A percentile compares a stretch with the other conserved stretches of the same genome.
Evolutionary conservation across 495 filamentous ascomycete genomes (phyloP).

Genomic region (Physcia stellaris): DNA sequence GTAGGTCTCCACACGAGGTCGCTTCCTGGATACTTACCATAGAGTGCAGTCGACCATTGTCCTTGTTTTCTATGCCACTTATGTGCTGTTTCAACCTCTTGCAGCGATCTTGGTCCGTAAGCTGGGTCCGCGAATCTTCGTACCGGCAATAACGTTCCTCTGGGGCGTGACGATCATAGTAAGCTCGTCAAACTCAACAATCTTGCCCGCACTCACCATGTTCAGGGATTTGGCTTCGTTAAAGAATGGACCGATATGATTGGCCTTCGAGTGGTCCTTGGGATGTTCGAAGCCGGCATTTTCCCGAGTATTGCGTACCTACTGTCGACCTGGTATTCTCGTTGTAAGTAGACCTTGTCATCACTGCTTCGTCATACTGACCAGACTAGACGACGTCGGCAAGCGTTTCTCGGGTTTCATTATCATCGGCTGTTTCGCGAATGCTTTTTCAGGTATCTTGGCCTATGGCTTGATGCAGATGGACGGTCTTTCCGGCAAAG

Average conservation of each 20-base stretch:
- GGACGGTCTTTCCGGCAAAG: conserved; percentile 29
- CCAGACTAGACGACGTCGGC: conserved; percentile 38
- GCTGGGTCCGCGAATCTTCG: conserved; percentile 43
- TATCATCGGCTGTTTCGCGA: conserved; percentile 46
- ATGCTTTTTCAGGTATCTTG: conserved; percentile 47
- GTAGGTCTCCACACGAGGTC: conserved; percentile 6
- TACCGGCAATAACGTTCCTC: conserved; percentile 37
- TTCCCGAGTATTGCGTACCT: conserved; percentile 9
- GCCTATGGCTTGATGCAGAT: conserved; percentile 53
- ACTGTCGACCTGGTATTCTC: conserved; percentile 6
- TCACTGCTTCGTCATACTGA: background rate
- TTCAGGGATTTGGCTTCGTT: conserved; percentile 31
- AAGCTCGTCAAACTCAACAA: conserved; percentile 1
- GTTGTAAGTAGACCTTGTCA: conserved; percentile 12
- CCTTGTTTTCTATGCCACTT: conserved; percentile 54
- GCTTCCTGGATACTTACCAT: background rate
- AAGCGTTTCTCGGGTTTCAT: conserved; percentile 54
- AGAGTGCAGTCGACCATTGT: conserved; percentile 37
- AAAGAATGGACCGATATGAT: conserved; percentile 35
- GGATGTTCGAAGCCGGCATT: conserved; percentile 45
- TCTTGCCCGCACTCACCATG: background rate
- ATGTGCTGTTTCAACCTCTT: conserved; percentile 49
- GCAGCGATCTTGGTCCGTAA: conserved; percentile 44
- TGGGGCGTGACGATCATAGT: conserved; percentile 36
- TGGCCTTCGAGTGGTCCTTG: conserved; percentile 42